A percentile compares a stretch with the other conserved stretches of the same genome.
These are phyloP conservation scores for Cyberlindnera mississippiensis DNA, from an alignment of 805 yeast species.

Conservation along the genomic window DNA sequence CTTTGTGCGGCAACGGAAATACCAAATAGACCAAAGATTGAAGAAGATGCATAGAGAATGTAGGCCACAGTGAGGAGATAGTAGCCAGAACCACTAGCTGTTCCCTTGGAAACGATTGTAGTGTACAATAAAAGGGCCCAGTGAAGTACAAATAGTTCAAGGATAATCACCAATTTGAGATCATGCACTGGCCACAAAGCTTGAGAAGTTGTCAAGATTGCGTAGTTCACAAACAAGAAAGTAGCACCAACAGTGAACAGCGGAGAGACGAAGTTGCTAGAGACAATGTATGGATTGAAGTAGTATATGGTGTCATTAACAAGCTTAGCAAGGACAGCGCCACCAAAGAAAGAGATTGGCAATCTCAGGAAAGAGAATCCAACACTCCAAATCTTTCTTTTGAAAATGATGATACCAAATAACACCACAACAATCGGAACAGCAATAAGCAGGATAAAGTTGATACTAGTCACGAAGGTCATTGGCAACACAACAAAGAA, in stretches of 20 bases:
- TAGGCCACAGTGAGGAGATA: conserved; percentile 46
- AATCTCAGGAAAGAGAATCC: conserved; percentile 49
- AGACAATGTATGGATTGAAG: conserved; percentile 47
- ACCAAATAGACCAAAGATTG: conserved; percentile 47
- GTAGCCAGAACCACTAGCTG: conserved; percentile 41
- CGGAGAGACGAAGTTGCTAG: conserved; percentile 47
- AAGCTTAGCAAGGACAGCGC: conserved; percentile 36
- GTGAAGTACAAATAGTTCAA: conserved; percentile 49
- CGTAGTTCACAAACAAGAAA: conserved; percentile 52
- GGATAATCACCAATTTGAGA: conserved; percentile 52
- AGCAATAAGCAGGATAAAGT: conserved; percentile 46
- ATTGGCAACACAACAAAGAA: conserved; percentile 52
- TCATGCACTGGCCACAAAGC: conserved; percentile 46
- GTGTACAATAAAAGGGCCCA: conserved; percentile 55
- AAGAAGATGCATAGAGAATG: conserved; percentile 41
- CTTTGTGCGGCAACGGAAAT: conserved; percentile 30
- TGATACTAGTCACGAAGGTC: conserved; percentile 44
- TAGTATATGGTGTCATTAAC: conserved; percentile 38
- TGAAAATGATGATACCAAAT: conserved; percentile 45
- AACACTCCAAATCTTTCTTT: conserved; percentile 45
- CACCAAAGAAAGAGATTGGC: conserved; percentile 51
- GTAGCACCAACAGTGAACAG: conserved; percentile 44
- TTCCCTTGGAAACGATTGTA: conserved; percentile 29
- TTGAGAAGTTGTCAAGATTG: conserved; percentile 41
- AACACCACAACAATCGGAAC: conserved; percentile 52